Base-by-base conservation (phyloP, 305 asterid genomes). In the Solanum hybrid region DNA sequence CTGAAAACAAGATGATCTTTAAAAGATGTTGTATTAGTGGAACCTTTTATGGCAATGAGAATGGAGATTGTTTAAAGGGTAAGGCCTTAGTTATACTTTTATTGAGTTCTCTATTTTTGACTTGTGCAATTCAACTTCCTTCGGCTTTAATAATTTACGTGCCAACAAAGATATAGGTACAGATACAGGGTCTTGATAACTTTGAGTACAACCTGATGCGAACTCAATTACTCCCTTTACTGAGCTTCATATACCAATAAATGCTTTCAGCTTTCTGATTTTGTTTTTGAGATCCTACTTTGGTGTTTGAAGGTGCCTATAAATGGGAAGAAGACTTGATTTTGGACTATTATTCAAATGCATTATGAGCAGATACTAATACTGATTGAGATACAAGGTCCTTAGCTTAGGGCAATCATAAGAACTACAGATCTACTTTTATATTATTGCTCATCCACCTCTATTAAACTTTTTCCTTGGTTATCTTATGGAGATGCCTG, bases 1-100 rank as follows among this genome's bases (percentile, higher is more conserved):
- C 99, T 87, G 99, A 96, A 92, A 97, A 97, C 92, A 95, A 95
- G 92, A 96, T 97, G 99, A 91, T 97, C 89, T 97, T 97, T 92
- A 96, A 94, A 94, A 94, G 98, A 91, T 97, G 99, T 93, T 97
- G 95, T 92, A 93, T 97, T 36, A 89, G 92, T 89, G 99, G 98
- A 92, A 91, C 95, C 92, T 94, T 94, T 91, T 96, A 94, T 77
- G 99, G 99, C 87, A 96, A 94, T 91, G 99, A 96, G 91, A 94
- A 57, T 89, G 97, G 98, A 61, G 99, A 97, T 94, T 96, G 97
- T 86, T 73, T 95, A 92, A 93, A 95, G 93, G 99, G 99, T 96
- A 94, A 86, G 88, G 76, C 83, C 69, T 82, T 88, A 46, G 71
- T 51, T 39, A 37, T n/a, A 35, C 90, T 13, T 92, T 75, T 22